Percentiles rank a stretch among this genome's conserved stretches.
These are phyloP conservation scores for Fusarium sp. DNA, from an alignment of 2,329 filamentous ascomycete genomes.

Conservation along the genomic window DNA sequence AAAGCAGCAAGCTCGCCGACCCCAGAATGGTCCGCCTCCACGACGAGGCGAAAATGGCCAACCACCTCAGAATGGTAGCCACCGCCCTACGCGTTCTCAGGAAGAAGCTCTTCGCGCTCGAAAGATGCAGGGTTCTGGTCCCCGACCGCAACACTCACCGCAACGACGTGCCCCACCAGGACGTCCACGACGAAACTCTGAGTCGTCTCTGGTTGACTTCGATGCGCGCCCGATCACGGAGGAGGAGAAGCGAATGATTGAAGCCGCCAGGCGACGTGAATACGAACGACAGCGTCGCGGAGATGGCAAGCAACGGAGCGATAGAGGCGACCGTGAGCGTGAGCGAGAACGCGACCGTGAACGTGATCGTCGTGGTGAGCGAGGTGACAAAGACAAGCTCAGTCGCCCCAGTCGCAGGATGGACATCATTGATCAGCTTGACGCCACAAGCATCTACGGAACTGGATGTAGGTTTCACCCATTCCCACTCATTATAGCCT, in stretches of 20 bases:
- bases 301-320: constrained; percentile 44
- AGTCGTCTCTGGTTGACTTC: constrained; percentile 78
- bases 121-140: constrained; percentile 55
- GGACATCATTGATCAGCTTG: constrained; percentile 96
- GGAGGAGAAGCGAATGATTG: constrained; percentile 62
- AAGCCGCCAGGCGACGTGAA: constrained; percentile 53
- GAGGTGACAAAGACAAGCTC: constrained; percentile 64
- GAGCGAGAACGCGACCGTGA: constrained; percentile 34
- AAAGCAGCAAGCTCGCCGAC: constrained; percentile 59
- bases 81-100: constrained; percentile 76
- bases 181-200: constrained; percentile 81
- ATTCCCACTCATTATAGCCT: background rate
- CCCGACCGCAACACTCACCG: constrained; percentile 57
- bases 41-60: constrained; percentile 63
- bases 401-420: constrained; percentile 69
- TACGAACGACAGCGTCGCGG: constrained; percentile 44
- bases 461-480: constrained; percentile 79
- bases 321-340: constrained; percentile 57
- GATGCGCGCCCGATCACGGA: constrained; percentile 72
- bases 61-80: constrained; percentile 60
- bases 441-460: constrained; percentile 96
- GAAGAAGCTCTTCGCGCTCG: constrained; percentile 74
- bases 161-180: constrained; percentile 34
- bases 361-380: constrained; percentile 34
- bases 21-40: constrained; percentile 49